Evolutionary conservation across 1,139 yeast genomes (phyloP).

Genomic region (Suhomyces coccinellae): DNA sequence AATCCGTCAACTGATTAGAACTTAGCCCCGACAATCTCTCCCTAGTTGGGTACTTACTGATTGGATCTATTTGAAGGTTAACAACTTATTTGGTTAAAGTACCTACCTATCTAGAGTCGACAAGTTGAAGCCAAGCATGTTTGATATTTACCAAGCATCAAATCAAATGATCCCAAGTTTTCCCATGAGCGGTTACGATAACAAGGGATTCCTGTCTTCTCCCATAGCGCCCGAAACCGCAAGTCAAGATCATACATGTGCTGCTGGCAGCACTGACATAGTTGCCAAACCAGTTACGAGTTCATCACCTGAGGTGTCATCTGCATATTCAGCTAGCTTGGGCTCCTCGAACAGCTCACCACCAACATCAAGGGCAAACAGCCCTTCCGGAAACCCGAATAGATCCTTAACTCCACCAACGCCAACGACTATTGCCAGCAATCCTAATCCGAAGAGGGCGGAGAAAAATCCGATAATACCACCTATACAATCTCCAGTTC

Average conservation of each 20-base stretch:
- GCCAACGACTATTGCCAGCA: conserved; percentile 1
- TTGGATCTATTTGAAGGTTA: too few relatives aligned
- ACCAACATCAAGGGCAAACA: conserved; percentile 10
- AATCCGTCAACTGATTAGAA: too few relatives aligned
- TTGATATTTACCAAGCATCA: neutral
- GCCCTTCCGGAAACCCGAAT: conserved; percentile 7
- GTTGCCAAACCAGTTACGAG: conserved; percentile 1
- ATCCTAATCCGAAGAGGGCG: neutral
- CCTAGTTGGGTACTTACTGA: too few relatives aligned
- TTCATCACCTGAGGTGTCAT: conserved; percentile 9
- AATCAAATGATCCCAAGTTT: neutral
- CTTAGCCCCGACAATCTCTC: too few relatives aligned
- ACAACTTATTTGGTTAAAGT: neutral
- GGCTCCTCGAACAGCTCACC: conserved; percentile 12
- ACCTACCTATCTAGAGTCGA: neutral
- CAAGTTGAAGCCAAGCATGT: neutral
- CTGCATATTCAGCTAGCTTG: conserved; percentile 10
- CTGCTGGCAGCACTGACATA: conserved; percentile 5
- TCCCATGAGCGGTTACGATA: neutral
- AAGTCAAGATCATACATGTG: neutral
- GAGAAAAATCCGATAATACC: neutral
- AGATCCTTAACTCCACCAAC: conserved; percentile 12
- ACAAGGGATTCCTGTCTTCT: neutral
- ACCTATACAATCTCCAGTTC: neutral
- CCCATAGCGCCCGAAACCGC: neutral